Conservation (phyloP, 176 grass and related monocot genomes). For the Thinopyrum elongatum region DNA sequence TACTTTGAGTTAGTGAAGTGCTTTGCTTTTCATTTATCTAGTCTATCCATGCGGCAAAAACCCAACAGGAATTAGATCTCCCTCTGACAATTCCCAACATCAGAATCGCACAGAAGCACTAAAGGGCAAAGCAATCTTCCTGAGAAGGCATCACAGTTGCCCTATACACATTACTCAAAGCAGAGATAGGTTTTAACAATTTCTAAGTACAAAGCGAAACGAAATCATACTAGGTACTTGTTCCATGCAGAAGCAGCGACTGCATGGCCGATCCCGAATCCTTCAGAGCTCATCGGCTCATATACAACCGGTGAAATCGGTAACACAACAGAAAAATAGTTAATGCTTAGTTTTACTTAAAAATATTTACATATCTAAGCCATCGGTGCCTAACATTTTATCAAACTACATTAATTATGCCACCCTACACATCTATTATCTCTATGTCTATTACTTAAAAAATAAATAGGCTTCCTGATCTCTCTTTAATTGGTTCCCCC, state of each 20-base stretch:
- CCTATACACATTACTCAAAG: conserved; percentile 8
- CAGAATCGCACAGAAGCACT: conserved; percentile 25
- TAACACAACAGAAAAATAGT: no score
- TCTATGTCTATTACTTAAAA: no score
- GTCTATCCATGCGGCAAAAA: conserved; percentile 4
- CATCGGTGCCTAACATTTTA: no score
- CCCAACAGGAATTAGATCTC: conserved; percentile 16
- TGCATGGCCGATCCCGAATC: neutral
- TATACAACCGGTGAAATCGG: no score
- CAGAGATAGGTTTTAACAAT: conserved; percentile 17
- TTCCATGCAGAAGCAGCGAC: conserved; percentile 21
- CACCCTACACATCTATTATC: no score
- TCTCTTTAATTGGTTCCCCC: no score
- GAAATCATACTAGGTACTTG: conserved; percentile 30
- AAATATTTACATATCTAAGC: no score
- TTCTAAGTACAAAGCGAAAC: conserved; percentile 7
- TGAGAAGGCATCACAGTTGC: conserved; percentile 28
- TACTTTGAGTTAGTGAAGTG: conserved; percentile 4
- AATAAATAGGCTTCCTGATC: no score
- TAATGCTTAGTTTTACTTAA: no score
- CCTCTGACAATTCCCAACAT: conserved; percentile 20
- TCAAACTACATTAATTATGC: no score
- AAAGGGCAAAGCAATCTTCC: neutral
- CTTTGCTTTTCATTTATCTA: conserved; percentile 22
- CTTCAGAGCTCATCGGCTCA: neutral